Evolutionary conservation across 1,284 basidiomycete genomes (phyloP).

Genomic region (Entoloma clypeatum): DNA sequence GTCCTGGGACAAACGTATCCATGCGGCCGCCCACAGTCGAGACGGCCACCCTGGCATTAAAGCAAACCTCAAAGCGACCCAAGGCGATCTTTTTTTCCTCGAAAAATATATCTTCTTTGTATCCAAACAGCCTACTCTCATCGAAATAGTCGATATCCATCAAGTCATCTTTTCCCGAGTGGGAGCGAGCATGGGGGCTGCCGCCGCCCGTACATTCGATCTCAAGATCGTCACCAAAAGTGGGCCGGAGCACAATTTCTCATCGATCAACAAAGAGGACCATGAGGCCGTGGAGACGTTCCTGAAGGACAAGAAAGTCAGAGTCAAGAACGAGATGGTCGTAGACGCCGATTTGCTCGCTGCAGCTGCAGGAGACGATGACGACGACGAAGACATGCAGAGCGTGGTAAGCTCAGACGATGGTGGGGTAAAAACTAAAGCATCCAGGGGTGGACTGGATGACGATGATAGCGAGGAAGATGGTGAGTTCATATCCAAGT

Average conservation of each 20-base stretch:
- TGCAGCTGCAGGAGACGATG: slow-evolving; percentile 62
- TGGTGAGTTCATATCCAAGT: slow-evolving; percentile 34
- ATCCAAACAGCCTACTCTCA: slow-evolving; percentile 91
- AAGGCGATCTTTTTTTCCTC: slow-evolving; percentile 96
- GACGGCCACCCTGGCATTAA: slow-evolving; percentile 83
- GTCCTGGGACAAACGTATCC: background rate
- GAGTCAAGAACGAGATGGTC: slow-evolving; percentile 96
- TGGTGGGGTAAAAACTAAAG: slow-evolving; percentile 44
- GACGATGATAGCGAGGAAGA: slow-evolving; percentile 84
- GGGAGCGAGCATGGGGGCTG: slow-evolving; percentile 80
- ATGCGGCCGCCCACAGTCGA: slow-evolving; percentile 43
- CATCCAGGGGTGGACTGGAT: slow-evolving; percentile 43
- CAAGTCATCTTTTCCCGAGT: slow-evolving; percentile 94
- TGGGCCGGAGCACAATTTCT: slow-evolving; percentile 85
- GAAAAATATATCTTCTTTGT: slow-evolving; percentile 99
- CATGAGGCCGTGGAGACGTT: slow-evolving; percentile 84
- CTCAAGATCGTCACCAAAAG: slow-evolving; percentile 84
- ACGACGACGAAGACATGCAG: slow-evolving; percentile 84
- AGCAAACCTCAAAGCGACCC: slow-evolving; percentile 95
- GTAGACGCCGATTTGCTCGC: slow-evolving; percentile 76
- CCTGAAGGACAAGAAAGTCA: slow-evolving; percentile 87
- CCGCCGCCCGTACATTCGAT: slow-evolving; percentile 92
- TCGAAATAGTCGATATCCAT: slow-evolving; percentile 90
- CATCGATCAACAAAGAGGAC: slow-evolving; percentile 94
- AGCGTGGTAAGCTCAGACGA: slow-evolving; percentile 73